Percentiles rank a stretch among this genome's conserved stretches.
Conservation (phyloP, 2,329 filamentous ascomycete genomes). For the Elsinoe arachidis region DNA sequence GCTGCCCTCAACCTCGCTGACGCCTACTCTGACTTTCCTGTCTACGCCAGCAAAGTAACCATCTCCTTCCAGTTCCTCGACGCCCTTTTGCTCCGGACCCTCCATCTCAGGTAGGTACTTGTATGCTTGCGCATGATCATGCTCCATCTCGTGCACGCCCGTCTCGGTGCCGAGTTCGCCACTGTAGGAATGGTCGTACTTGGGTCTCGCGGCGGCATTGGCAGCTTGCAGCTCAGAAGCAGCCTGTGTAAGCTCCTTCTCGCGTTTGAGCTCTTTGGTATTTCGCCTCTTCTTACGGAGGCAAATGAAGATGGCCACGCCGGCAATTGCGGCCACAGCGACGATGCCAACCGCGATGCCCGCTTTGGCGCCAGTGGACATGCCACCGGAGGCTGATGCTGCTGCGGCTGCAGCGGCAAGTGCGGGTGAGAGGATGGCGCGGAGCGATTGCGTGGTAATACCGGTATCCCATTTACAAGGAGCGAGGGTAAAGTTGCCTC, state of each 20-base stretch:
- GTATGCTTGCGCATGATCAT: slow-evolving; percentile 22
- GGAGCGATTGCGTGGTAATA: slow-evolving; percentile 19
- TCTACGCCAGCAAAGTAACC: slow-evolving; percentile 17
- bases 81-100: slow-evolving; percentile 27
- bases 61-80: slow-evolving; percentile 26
- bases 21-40: slow-evolving; percentile 15
- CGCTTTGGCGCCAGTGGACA: slow-evolving; percentile 27
- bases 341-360: slow-evolving; percentile 28
- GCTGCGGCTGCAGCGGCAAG: slow-evolving; percentile 4
- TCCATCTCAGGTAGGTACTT: slow-evolving; percentile 25
- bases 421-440: slow-evolving; percentile 24
- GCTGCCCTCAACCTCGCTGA: slow-evolving; percentile 21
- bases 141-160: slow-evolving; percentile 28
- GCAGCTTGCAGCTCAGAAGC: slow-evolving; percentile 14
- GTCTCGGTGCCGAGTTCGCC: slow-evolving; percentile 26
- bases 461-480: slow-evolving; percentile 28
- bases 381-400: slow-evolving; percentile 15
- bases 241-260: neutral
- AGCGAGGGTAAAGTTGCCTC: slow-evolving; percentile 29
- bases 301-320: slow-evolving; percentile 21
- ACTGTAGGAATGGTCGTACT: slow-evolving; percentile 13
- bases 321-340: slow-evolving; percentile 23
- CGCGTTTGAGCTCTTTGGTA: slow-evolving; percentile 24
- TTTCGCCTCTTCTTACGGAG: slow-evolving; percentile 21
- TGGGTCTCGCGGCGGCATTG: slow-evolving; percentile 13